phyloP scores from a whole-genome alignment of 106 monocot genomes.

The Apostasia shenzhenica region DNA sequence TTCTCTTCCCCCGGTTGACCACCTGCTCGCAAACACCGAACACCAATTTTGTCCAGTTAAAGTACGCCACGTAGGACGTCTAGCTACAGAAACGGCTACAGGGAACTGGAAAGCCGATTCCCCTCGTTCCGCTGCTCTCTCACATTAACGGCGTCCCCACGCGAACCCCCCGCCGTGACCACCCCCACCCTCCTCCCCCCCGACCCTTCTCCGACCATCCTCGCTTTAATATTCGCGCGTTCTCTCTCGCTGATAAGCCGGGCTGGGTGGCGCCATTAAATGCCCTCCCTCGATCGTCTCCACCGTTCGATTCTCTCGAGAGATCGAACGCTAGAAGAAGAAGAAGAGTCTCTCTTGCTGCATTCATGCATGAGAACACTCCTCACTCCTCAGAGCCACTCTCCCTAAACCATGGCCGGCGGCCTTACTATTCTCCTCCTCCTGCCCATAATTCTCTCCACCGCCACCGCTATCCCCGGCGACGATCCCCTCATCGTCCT shows the following conservation, averaged over 20 bases:
- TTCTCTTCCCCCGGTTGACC: too few species aligned
- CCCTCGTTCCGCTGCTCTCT: not conserved
- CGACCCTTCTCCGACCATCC: constrained; percentile 1
- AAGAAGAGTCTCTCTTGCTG: not conserved
- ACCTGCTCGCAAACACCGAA: too few species aligned
- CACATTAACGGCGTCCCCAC: not conserved
- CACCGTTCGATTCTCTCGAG: not conserved
- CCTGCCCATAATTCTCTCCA: not conserved
- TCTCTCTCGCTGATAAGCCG: not conserved
- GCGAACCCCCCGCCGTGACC: not conserved
- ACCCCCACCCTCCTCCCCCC: not conserved
- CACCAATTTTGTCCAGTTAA: too few species aligned
- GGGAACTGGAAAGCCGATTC: not conserved
- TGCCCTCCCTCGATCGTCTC: not conserved
- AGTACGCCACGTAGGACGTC: too few species aligned
- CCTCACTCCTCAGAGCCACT: not conserved
- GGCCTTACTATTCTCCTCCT: not conserved
- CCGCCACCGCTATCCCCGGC: not conserved
- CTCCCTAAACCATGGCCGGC: not conserved
- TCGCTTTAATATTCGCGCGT: constrained; percentile 9
- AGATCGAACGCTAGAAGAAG: not conserved
- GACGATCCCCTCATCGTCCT: constrained; percentile 16
- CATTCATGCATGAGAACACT: not conserved
- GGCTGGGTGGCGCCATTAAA: constrained; percentile 1
- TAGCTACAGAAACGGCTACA: not conserved